Evolutionary conservation across 768 basidiomycete genomes (phyloP), one percentile per base, ranked within the genome.

Genomic region (Mycena pura): DNA sequence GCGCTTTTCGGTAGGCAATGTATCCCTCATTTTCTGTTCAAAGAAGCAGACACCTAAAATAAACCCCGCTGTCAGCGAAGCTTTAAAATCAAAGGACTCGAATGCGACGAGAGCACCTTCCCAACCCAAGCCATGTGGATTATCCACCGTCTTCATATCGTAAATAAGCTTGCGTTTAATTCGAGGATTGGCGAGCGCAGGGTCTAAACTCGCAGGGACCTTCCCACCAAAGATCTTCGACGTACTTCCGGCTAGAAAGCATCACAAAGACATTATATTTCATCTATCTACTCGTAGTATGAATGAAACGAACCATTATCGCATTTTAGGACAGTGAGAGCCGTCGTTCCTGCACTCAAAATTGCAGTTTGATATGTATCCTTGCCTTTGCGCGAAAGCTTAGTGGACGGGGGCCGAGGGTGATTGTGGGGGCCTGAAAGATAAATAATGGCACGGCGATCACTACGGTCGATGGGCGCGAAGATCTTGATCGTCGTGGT

Each of bases 341-440:
- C 28, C 8, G 39, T 41, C 19, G 19, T 31, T 21, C 51, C 62
- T 4, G 58, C 48, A 21, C 24, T n/a, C 11, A 22, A 22, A 45
- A 50, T 51, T 14, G 60, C 60, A 13, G 51, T 29, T 31, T 57
- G 32, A 52, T 65, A 65, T 39, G 25, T 15, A 22, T 54, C 57
- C 41, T 51, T n/a, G n/a, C 57, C 58, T 24, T 67, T 57, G n/a
- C 27, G 28, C 2, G 62, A 29, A 1, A 58, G n/a, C 25, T 67
- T 67, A 3, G 45, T 59, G 3, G 25, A 27, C n/a, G 65, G 51
- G 4, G 44, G 51, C 31, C 59, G 39, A 5, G 65, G 65, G 36
- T 64, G 65, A 31, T 59, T 64, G 52, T 66, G 65, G 13, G 51
- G 41, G 9, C 27, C 36, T 13, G 31, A 27, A 41, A 66, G 36